phyloP scores from a whole-genome alignment of 192 early-diverging fungal species.

The Umbelopsis sp. region DNA sequence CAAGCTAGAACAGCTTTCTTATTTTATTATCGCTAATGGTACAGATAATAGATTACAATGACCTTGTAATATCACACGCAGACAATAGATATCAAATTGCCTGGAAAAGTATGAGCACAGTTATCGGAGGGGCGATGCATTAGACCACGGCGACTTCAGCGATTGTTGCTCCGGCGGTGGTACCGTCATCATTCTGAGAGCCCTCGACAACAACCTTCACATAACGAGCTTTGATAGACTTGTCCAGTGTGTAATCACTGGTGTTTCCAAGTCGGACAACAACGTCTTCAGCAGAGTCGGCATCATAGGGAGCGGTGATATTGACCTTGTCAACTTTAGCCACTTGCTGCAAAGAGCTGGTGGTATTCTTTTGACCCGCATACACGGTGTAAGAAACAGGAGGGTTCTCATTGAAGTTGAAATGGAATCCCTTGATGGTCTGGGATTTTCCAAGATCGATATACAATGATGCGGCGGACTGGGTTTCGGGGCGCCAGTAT shows the following conservation, averaged over 20 bases:
- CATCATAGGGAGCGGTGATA: constrained; percentile 39
- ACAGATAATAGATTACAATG: too few species aligned
- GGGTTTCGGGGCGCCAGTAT: constrained; percentile 37
- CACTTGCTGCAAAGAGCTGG: constrained; percentile 22
- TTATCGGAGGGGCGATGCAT: not conserved
- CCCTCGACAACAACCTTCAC: constrained; percentile 35
- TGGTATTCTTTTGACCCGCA: constrained; percentile 21
- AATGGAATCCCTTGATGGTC: constrained; percentile 33
- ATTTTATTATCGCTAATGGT: too few species aligned
- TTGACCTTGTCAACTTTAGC: constrained; percentile 35
- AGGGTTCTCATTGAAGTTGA: constrained; percentile 41
- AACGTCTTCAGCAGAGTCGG: constrained; percentile 25
- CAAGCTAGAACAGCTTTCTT: too few species aligned
- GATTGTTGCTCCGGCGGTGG: constrained; percentile 33
- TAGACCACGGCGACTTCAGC: constrained; percentile 35
- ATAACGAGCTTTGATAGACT: constrained; percentile 29
- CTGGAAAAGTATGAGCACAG: too few species aligned
- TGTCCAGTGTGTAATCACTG: constrained; percentile 27
- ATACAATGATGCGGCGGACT: constrained; percentile 26
- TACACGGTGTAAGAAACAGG: constrained; percentile 29
- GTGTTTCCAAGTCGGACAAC: constrained; percentile 33
- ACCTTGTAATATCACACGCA: too few species aligned
- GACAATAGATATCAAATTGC: too few species aligned
- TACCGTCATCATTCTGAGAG: constrained; percentile 29
- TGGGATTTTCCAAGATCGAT: constrained; percentile 35